phyloP scores from a whole-genome alignment of 352 stramenopile species.

The Phytophthora pinifolia region DNA sequence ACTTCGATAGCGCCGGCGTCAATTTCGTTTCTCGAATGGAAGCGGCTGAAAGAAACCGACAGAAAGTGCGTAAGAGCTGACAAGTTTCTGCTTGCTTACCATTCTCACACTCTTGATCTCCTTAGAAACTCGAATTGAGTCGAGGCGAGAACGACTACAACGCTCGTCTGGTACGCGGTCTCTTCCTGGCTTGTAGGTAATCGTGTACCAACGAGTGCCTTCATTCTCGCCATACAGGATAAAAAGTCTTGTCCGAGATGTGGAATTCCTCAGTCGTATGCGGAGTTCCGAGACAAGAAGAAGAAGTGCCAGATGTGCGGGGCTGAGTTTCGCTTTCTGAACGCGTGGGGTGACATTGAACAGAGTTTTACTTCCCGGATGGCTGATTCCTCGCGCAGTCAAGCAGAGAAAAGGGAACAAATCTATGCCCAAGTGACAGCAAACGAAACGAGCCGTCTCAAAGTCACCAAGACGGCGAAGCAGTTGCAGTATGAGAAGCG shows the following conservation, averaged over 20 bases:
- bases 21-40: slow-evolving; percentile 81
- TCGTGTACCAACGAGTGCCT: too few relatives aligned
- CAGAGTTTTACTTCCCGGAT: slow-evolving; percentile 65
- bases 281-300: slow-evolving; percentile 87
- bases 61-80: slow-evolving; percentile 50
- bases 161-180: slow-evolving; percentile 47
- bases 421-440: slow-evolving; percentile 47
- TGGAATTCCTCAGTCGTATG: slow-evolving; percentile 67
- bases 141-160: slow-evolving; percentile 81
- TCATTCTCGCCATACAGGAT: slow-evolving; percentile 39
- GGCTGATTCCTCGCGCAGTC: slow-evolving; percentile 37
- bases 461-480: slow-evolving; percentile 48
- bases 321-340: slow-evolving; percentile 66
- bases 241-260: slow-evolving; percentile 83
- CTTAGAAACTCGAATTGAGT: slow-evolving; percentile 71
- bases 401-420: slow-evolving; percentile 50
- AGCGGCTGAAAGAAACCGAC: slow-evolving; percentile 70
- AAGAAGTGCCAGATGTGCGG: slow-evolving; percentile 82
- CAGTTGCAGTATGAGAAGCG: slow-evolving; percentile 75
- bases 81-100: slow-evolving; percentile 1
- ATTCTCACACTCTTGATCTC: background rate
- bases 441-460: slow-evolving; percentile 34
- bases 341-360: slow-evolving; percentile 78
- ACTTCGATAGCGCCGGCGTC: slow-evolving; percentile 35
- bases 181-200: too few relatives aligned